phyloP scores from a whole-genome alignment of 495 filamentous ascomycete species.

The Cudoniella acicularis region DNA sequence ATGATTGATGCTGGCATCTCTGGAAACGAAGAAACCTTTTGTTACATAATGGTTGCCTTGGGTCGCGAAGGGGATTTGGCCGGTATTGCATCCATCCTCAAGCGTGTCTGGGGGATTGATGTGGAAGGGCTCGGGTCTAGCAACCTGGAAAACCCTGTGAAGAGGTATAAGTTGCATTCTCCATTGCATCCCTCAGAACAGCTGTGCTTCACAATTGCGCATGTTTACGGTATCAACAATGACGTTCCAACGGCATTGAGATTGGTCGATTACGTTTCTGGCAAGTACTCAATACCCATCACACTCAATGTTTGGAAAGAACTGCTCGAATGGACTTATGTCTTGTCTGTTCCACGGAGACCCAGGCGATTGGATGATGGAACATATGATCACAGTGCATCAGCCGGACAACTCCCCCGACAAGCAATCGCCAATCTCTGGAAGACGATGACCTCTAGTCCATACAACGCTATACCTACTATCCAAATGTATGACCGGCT shows the following conservation, averaged over 20 bases:
- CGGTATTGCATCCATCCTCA: constrained; percentile 45
- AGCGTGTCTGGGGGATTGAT: constrained; percentile 56
- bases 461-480: constrained; percentile 53
- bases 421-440: constrained; percentile 43
- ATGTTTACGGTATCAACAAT: constrained; percentile 55
- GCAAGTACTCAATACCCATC: constrained; percentile 50
- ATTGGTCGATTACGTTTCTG: constrained; percentile 52
- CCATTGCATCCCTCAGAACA: constrained; percentile 50
- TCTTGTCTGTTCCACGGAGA: constrained; percentile 34
- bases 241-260: constrained; percentile 50
- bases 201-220: constrained; percentile 55
- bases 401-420: constrained; percentile 34
- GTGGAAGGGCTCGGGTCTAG: constrained; percentile 29
- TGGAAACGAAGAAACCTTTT: constrained; percentile 53
- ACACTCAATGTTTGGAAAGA: constrained; percentile 49
- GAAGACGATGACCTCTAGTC: constrained; percentile 51
- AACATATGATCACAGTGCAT: neutral
- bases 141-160: constrained; percentile 23
- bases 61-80: constrained; percentile 49
- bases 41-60: constrained; percentile 52
- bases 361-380: constrained; percentile 7
- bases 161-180: constrained; percentile 39
- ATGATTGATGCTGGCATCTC: constrained; percentile 46
- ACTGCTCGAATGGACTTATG: constrained; percentile 57
- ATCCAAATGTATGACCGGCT: constrained; percentile 50